Evolutionary conservation across 2,329 filamentous ascomycete genomes (phyloP), one percentile per base, ranked within the genome.

Genomic region (Lecanicillium sp.): DNA sequence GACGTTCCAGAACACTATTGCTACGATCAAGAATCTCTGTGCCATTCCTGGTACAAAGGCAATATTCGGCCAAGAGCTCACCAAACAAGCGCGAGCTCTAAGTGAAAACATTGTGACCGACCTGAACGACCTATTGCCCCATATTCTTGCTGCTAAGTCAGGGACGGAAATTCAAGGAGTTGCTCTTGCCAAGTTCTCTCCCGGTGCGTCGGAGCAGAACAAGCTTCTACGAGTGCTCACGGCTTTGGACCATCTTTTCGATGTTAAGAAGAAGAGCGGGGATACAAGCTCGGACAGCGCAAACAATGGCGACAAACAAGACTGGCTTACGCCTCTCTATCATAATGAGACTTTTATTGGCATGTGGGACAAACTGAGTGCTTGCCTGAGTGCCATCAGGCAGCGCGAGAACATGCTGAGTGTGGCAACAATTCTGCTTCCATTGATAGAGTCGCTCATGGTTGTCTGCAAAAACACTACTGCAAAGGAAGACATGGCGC

Each of bases 381-480:
- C 84, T 28, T 96, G 90, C 56, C 71, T 98, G 39, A 80, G 77
- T 41, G 83, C 86, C 8, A 95, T 98, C 50, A 84, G 87, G 37
- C 78, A 94, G 59, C 85, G 89, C 41, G 89, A 94, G 57, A 94
- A 87, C 56, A 92, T 96, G 81, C 78, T 96, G 54, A 95, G 94
- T 53, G 89, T 98, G 41, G 94, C 92, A 20, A 96, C 90, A 1
- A 96, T 96, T 46, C 73, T 98, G 18, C 70, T 96, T 27, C 92
- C 92, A 20, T 69, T 98, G 20, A 95, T 98, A 44, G 92, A 98
- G 61, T 87, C 89, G 5, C 70, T 98, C 45, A 98, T 98, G 92
- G 92, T 98, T 38, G 89, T 98, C 19, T 98, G 94, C 74, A 98
- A 96, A 70, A 96, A 96, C 60, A 95, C 88, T 8, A 84, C 87